A percentile compares a stretch with the other conserved stretches of the same genome.
phyloP scores from a whole-genome alignment of 805 yeast genomes.

The Ogataea polymorpha region DNA sequence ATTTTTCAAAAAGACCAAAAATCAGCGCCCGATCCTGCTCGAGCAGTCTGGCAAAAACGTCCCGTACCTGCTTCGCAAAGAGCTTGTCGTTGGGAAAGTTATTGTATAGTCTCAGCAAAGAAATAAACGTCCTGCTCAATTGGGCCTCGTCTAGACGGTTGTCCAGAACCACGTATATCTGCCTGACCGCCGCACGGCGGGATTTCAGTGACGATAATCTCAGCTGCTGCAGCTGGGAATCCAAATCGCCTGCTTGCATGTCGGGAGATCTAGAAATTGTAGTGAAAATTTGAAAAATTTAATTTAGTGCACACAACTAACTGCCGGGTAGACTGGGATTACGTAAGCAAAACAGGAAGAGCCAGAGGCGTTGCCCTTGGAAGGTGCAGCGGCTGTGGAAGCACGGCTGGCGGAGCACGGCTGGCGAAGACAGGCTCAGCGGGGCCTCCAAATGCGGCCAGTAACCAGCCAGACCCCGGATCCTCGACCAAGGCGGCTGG shows the following conservation, averaged over 20 bases:
- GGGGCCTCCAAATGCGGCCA: too few species aligned
- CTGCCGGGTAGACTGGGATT: too few species aligned
- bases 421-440: too few species aligned
- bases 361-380: too few species aligned
- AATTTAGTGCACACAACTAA: constrained; percentile 9
- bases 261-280: not conserved
- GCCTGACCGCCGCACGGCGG: constrained; percentile 35
- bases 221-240: constrained; percentile 15
- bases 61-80: constrained; percentile 43
- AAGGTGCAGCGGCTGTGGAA: too few species aligned
- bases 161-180: constrained; percentile 30
- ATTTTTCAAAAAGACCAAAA: constrained; percentile 35
- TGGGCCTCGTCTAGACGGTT: constrained; percentile 17
- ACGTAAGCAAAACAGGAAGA: too few species aligned
- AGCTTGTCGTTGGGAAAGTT: constrained; percentile 46
- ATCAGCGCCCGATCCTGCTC: constrained; percentile 27
- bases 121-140: constrained; percentile 31
- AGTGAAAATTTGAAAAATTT: constrained; percentile 2
- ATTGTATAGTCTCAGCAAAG: constrained; percentile 46
- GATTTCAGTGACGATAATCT: constrained; percentile 35
- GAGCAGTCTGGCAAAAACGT: constrained; percentile 39
- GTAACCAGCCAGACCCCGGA: too few species aligned
- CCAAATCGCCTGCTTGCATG: constrained; percentile 5
- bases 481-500: too few species aligned
- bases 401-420: too few species aligned